Evolutionary conservation across 148 eudicot genomes (phyloP).

Genomic region (Persicaria tinctoria): DNA sequence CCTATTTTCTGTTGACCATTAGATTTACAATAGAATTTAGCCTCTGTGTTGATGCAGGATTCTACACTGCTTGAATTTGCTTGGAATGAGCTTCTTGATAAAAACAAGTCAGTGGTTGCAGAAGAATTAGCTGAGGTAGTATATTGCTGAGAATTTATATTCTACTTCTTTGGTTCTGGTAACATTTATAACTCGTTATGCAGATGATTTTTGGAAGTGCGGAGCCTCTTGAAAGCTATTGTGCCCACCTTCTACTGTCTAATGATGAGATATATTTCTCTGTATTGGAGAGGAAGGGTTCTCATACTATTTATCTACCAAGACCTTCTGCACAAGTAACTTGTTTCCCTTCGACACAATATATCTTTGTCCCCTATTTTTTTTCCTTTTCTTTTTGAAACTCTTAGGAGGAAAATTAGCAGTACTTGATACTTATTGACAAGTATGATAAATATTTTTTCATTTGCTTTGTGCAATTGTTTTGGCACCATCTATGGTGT

Average conservation of each 20-base stretch:
- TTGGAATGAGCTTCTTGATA: conserved; percentile 93
- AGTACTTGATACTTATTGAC: background rate
- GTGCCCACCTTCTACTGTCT: conserved; percentile 80
- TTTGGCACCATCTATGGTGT: background rate
- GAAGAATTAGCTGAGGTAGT: conserved; percentile 89
- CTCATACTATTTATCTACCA: conserved; percentile 62
- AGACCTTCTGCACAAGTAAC: conserved; percentile 70
- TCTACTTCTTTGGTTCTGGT: conserved; percentile 19
- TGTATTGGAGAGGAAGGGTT: conserved; percentile 51
- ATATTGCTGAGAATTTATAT: conserved; percentile 11
- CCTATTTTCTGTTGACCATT: conserved; percentile 7
- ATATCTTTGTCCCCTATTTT: background rate
- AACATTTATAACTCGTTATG: conserved; percentile 27
- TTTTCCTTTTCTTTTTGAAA: background rate
- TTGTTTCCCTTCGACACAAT: conserved; percentile 2
- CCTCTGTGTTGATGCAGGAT: conserved; percentile 41
- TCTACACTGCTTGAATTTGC: conserved; percentile 85
- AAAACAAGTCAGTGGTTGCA: conserved; percentile 51
- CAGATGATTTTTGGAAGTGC: conserved; percentile 93
- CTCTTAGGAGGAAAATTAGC: background rate
- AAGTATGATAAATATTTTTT: background rate
- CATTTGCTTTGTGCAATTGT: background rate
- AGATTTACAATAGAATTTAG: conserved; percentile 6
- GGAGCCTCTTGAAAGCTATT: conserved; percentile 91
- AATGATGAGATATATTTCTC: conserved; percentile 85